Base-by-base conservation (phyloP, 805 yeast genomes). In the Monosporozyma aerobia region DNA sequence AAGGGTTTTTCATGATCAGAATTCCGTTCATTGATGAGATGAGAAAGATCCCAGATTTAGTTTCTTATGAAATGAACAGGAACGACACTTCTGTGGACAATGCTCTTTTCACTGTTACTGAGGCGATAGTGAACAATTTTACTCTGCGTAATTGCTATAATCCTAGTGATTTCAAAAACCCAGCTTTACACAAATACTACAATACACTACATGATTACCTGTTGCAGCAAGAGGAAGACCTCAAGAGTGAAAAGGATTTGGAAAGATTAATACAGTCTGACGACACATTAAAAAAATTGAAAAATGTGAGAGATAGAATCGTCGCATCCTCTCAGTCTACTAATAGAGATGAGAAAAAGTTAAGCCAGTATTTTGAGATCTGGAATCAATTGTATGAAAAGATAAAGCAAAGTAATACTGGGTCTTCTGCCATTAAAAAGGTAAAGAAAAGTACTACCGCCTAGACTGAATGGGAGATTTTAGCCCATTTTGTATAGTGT, bases 11-110 rank as follows among this genome's bases (percentile, higher is more conserved):
- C 48, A 65, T 90, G 52, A 74, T 85, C 8, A 74, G 76, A 32
- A 59, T 87, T 23, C 97, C 98, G n/a, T 85, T 78, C 73, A 68
- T 79, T 14, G 95, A 89, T 58, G 92, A 88, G 63, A 67, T 89
- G 3, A 73, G 97, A 50, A 74, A 77, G 35, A 65, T 80, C 3
- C 97, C 97, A 0, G 14, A 51, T 9, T 37, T 55, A 5, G 37
- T 53, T 14, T 11, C 57, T 59, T 49, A 58, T 49, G 41, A 46
- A 2, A 33, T 33, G 39, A 27, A 39, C 14, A 35, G 29, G 1
- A 39, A 19, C 3, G 29, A 51, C 2, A n/a, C 33, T 14, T 5
- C 59, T 56, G 51, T 57, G 53, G 51, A 63, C 66, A 52, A 64
- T 49, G 50, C 61, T 55, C 25, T 68, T 44, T 53, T 53, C 33